Base-by-base conservation (phyloP, 371 early-diverging fungal species). In the Basidiobolus meristosporus region DNA sequence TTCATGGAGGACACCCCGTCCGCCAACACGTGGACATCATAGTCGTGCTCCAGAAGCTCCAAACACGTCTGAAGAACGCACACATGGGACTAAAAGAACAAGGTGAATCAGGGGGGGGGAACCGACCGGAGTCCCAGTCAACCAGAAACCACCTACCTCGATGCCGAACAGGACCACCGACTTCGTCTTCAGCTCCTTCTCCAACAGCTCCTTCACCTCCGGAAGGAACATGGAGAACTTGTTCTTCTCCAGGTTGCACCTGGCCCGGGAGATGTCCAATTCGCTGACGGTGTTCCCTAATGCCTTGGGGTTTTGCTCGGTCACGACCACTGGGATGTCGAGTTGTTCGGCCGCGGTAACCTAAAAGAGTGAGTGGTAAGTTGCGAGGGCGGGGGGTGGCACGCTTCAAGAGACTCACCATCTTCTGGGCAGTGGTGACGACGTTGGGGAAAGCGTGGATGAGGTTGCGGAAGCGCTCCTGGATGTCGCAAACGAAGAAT, bases 1-100 rank as follows among this genome's bases (percentile, higher is more conserved):
- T 90, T 87, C 55, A 76, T 77, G 28, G 89, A 86, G 4, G 87
- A 88, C 7, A 91, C 81, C 30, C 88, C 96, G 54, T 92, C 93
- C 0, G 81, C 77, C 32, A 91, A 56, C 18, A 95, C 77, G 51
- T 81, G 74, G 36, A 90, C 91, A 48, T 82, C 71, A 44, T 66
- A 65, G 42, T 75, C 60, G 28, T 68, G 55, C 28, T 79, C 78
- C 29, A 85, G 51, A 7, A 95, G 55, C 32, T 92, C 96, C 45
- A 95, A 60, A 11, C 85, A 80, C 1, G 93, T 89, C 59, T 95
- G 92, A 38, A 82, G 54, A 3, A 95, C 82, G 56, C 96, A 95
- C 1, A 92, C 90, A 47, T 95, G 96, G 22, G 87, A 66, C 79
- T 83, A 50, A 9, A n/a, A n/a, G n/a, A n/a, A n/a, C n/a, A n/a